These are phyloP conservation scores for Domatiomyces globalis DNA, from an alignment of 2,329 filamentous ascomycete species.

Conservation along the genomic window DNA sequence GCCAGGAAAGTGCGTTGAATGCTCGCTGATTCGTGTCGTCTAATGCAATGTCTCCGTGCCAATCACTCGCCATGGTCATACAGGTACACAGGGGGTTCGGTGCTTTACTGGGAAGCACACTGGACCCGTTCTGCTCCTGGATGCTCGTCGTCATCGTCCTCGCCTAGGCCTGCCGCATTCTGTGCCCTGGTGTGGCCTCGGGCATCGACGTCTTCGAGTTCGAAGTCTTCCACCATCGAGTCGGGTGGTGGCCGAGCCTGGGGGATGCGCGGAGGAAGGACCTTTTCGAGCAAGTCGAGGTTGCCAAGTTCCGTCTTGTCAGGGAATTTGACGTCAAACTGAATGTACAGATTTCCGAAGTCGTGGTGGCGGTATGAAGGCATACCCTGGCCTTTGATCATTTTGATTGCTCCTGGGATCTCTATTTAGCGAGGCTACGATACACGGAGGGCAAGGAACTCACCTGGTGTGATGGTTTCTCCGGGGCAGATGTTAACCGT, in stretches of 20 bases:
- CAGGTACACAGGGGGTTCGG: neutral
- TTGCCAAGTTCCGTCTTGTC: slow-evolving; percentile 56
- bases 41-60: neutral
- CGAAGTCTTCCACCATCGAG: slow-evolving; percentile 80
- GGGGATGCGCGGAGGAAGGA: slow-evolving; percentile 60
- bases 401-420: slow-evolving; percentile 68
- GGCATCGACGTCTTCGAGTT: slow-evolving; percentile 70
- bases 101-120: slow-evolving; percentile 37
- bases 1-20: neutral
- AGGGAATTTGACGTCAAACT: slow-evolving; percentile 96
- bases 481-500: slow-evolving; percentile 84
- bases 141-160: slow-evolving; percentile 49
- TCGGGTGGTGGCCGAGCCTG: slow-evolving; percentile 59
- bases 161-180: slow-evolving; percentile 48
- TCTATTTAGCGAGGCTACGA: slow-evolving; percentile 12
- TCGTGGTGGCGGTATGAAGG: slow-evolving; percentile 91
- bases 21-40: neutral
- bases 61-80: neutral
- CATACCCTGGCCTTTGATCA: slow-evolving; percentile 95
- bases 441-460: slow-evolving; percentile 22
- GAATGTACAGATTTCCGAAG: slow-evolving; percentile 88
- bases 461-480: slow-evolving; percentile 87
- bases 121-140: slow-evolving; percentile 38
- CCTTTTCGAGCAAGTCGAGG: slow-evolving; percentile 64
- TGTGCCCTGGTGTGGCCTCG: slow-evolving; percentile 52